A percentile compares a stretch with the other conserved stretches of the same genome.
phyloP scores from a whole-genome alignment of 306 rosid genomes.

The Cucurbita ficifolia region DNA sequence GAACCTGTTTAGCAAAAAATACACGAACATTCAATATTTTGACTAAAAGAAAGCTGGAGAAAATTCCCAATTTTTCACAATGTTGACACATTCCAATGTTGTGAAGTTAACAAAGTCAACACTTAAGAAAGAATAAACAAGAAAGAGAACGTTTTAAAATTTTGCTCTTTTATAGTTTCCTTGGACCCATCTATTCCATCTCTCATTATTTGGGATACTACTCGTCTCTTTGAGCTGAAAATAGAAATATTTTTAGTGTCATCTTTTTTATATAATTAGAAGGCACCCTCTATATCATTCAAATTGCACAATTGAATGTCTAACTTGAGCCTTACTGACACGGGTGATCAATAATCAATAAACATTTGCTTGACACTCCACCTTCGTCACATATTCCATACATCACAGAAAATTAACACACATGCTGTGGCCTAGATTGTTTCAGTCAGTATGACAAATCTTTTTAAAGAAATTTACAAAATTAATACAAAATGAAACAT shows the following conservation, averaged over 20 bases:
- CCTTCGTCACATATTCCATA: background rate
- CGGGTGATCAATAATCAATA: background rate
- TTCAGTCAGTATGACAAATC: background rate
- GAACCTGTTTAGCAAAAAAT: slow-evolving; percentile 44
- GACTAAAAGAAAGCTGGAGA: background rate
- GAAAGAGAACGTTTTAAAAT: background rate
- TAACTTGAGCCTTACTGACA: too few species aligned
- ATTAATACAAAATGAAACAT: background rate
- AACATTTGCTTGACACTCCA: background rate
- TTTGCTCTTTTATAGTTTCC: background rate
- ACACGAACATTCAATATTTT: background rate
- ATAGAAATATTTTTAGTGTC: background rate
- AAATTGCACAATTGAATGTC: background rate
- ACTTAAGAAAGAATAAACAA: background rate
- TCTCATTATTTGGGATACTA: background rate
- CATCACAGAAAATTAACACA: background rate
- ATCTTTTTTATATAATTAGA: background rate
- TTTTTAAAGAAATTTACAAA: background rate
- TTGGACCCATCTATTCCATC: background rate
- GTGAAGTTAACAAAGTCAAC: background rate
- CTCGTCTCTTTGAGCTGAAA: background rate
- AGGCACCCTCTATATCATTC: background rate
- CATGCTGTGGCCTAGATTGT: background rate
- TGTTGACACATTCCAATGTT: background rate
- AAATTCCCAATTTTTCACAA: background rate